Evolutionary conservation across 805 yeast genomes (phyloP), one percentile per base, ranked within the genome.

Genomic region (Komagataella populi): DNA sequence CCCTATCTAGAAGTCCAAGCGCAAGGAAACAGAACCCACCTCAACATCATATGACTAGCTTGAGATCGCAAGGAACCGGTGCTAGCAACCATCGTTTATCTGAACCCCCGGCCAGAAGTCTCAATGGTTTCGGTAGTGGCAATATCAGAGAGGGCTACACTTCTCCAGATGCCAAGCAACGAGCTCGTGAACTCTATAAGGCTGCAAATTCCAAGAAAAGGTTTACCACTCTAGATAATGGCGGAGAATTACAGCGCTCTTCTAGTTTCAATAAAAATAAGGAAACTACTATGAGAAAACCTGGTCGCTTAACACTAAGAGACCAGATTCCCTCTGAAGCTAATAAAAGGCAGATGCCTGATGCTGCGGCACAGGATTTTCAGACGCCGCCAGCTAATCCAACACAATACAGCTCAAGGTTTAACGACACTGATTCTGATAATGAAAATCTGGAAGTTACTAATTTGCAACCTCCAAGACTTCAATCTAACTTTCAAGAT

Each of bases 261-360:
- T 81, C 88, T 0, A 81, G 87, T 44, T 83, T 77, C 59, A 81
- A 77, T 55, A 81, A 76, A 57, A 70, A 49, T 59, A 18, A 17
- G n/a, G 46, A 17, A 18, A n/a, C 12, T 12, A 20, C 17, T 7
- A 10, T 20, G 23, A 30, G 39, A 30, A 30, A 30, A 5, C 39
- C 39, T 30, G 39, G 39, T 30, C 39, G 39, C 6, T 8, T 30
- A 30, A 30, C 39, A 8, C n/a, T 30, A 14, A 30, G 39, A 30
- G 39, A 30, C 39, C 39, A 30, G 39, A 14, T 30, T 30, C 46
- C 46, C 4, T 44, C 46, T 44, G 46, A 20, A 14, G 12, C 23
- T 44, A 44, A 6, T 18, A 17, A 8, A 12, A 14, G 12, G 23
- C 20, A 17, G 4, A 44, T n/a, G 16, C 12, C 46, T 44, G 46